Percentiles rank a stretch among this genome's conserved stretches.
phyloP scores from a whole-genome alignment of 2,329 filamentous ascomycete genomes.

The Trichoderma lentiforme region DNA sequence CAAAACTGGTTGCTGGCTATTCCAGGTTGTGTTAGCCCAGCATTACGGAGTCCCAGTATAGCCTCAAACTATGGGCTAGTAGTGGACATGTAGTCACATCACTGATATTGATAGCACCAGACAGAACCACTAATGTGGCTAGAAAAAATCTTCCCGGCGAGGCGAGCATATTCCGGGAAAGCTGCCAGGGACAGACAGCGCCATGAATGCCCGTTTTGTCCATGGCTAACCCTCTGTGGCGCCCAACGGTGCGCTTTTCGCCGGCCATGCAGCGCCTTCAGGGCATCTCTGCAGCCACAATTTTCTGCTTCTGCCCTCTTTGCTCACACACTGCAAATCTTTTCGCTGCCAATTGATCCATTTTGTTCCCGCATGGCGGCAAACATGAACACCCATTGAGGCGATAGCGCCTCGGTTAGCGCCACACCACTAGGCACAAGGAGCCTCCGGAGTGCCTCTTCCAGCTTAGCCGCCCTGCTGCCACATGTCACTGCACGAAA shows the following conservation, averaged over 20 bases:
- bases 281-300: constrained; percentile 4
- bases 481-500: neutral
- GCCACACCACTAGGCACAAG: neutral
- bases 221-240: neutral
- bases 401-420: neutral
- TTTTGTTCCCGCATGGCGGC: neutral
- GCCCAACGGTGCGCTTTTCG: neutral
- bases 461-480: neutral
- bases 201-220: constrained; percentile 3
- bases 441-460: constrained; percentile 8
- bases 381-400: neutral
- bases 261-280: neutral
- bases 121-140: neutral
- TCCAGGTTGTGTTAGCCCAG: neutral
- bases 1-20: neutral
- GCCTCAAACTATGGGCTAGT: neutral
- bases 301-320: neutral
- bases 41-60: neutral
- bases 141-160: neutral
- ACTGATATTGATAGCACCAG: neutral
- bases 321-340: neutral
- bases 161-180: neutral
- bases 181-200: neutral
- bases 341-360: neutral
- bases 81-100: neutral